Base-by-base conservation (phyloP, 2,329 filamentous ascomycete genomes). In the Scedosporium minutisporum region DNA sequence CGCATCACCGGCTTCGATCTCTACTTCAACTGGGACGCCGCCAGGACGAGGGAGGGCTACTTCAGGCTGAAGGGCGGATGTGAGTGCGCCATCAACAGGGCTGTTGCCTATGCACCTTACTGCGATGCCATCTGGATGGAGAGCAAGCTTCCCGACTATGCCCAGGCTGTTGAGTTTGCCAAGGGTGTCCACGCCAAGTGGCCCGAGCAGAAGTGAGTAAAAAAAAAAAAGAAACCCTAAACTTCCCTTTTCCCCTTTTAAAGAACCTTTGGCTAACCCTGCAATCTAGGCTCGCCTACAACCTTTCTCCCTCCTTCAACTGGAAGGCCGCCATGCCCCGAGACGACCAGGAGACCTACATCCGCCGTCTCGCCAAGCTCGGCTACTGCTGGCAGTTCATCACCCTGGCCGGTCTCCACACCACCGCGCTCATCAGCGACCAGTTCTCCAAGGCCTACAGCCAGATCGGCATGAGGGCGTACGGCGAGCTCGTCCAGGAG, bases 361-460 rank as follows among this genome's bases (percentile, higher is more conserved):
- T 99, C 80, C 81, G 87, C 66, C 90, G 95, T 51, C 89, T 99
- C 48, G 92, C 87, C 65, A 72, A 80, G 66, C 85, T 99, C 58
- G 95, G 95, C 66, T 99, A 99, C 85, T 96, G 91, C 85, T 99
- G 95, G 95, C 95, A 99, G 77, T 99, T 99, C 82, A 99, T 99
- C 81, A 99, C 95, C n/a, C 86, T 99, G 57, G 95, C 93, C 4
- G 95, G 95, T 68, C 83, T 99, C 72, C 95, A 99, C 82, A 96
- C 91, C 65, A 97, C 91, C 3, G 95, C 93, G 44, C 85, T 99
- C 61, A 96, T 96, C 78, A 88, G 88, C 71, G 87, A 97, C 78
- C 86, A 88, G 66, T 99, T 99, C 77, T 87, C 91, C 64, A 85
- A 86, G 73, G 90, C 91, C 58, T 99, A 90, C 75, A 82, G 88